These are phyloP conservation scores for Hymenoscyphus fructigenus DNA, from an alignment of 2,329 filamentous ascomycete genomes.

Conservation along the genomic window DNA sequence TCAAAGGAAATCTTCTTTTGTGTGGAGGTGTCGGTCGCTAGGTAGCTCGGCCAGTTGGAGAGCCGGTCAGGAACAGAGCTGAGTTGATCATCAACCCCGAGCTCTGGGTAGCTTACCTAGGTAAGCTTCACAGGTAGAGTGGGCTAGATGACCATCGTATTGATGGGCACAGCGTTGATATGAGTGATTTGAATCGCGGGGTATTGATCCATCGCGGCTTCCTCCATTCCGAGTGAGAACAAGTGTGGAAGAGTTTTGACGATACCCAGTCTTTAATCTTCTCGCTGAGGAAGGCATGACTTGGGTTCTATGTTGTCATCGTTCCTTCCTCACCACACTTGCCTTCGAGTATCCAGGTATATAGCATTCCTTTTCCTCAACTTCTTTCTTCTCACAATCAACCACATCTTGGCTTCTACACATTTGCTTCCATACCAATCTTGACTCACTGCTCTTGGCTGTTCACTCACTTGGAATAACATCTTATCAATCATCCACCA, in stretches of 20 bases:
- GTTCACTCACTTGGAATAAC: conserved; percentile 2
- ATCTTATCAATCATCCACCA: conserved; percentile 15
- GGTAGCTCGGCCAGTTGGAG: background rate
- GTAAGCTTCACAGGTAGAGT: background rate
- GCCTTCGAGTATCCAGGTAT: background rate
- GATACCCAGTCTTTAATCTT: background rate
- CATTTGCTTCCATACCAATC: conserved; percentile 1
- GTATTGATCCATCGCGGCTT: background rate
- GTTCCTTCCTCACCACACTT: background rate
- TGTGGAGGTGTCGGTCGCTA: background rate
- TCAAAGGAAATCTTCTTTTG: background rate
- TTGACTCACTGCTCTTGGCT: background rate
- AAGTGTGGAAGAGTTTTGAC: conserved; percentile 1
- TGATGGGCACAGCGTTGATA: background rate
- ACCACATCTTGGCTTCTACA: conserved; percentile 8
- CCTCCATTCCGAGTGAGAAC: background rate
- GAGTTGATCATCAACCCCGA: background rate
- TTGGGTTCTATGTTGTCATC: background rate
- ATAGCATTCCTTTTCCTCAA: background rate
- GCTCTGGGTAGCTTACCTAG: background rate
- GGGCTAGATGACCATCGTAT: background rate
- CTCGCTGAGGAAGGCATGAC: background rate
- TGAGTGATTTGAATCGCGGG: background rate
- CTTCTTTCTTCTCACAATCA: background rate
- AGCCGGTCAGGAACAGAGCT: background rate